phyloP scores from a whole-genome alignment of 2,329 filamentous ascomycete genomes.

The Diaporthe vaccinii region DNA sequence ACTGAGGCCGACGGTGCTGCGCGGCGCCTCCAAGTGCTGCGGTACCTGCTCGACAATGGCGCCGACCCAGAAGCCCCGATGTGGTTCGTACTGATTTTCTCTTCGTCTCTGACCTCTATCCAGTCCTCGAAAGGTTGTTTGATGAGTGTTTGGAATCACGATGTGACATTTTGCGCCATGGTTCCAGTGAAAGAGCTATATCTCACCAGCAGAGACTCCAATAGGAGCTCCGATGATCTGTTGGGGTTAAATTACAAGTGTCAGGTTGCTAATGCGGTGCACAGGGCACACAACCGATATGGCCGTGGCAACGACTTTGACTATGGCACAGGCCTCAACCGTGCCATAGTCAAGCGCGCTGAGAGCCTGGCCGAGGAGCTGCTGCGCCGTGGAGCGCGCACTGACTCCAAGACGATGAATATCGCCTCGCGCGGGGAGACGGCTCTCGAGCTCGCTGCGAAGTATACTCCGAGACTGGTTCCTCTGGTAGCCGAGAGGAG shows the following conservation, averaged over 20 bases:
- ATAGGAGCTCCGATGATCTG: background rate
- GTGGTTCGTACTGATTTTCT: background rate
- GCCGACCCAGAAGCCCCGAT: background rate
- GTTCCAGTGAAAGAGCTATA: background rate
- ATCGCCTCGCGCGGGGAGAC: background rate
- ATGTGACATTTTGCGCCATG: background rate
- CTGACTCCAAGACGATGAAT: background rate
- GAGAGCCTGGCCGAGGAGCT: background rate
- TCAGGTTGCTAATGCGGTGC: background rate
- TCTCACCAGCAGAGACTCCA: background rate
- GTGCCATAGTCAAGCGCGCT: background rate
- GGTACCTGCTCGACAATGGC: background rate
- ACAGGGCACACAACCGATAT: background rate
- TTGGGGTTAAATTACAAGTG: background rate
- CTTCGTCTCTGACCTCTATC: background rate
- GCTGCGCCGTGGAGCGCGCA: background rate
- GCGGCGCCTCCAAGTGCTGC: background rate
- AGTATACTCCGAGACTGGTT: background rate
- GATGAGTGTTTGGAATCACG: background rate
- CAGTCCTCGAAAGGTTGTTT: background rate
- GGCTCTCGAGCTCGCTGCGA: background rate
- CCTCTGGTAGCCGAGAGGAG: background rate
- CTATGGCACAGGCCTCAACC: background rate
- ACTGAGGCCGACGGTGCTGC: background rate
- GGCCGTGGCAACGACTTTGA: slow-evolving; percentile 1